Evolutionary conservation across 129 eudicot genomes (phyloP).

Genomic region (Sambucus nigra): DNA sequence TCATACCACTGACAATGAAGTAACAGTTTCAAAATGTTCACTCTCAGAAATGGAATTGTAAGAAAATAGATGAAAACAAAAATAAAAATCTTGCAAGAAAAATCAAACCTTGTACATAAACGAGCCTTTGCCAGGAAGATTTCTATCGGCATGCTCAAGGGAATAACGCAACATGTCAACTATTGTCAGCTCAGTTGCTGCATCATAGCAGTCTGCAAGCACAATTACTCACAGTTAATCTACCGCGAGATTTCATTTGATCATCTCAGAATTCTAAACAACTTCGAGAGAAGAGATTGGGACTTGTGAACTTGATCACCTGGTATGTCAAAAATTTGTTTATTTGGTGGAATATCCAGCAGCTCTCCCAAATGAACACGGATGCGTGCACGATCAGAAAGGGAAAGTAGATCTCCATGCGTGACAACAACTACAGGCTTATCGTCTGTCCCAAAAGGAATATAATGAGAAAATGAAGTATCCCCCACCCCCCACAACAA

Average conservation of each 20-base stretch:
- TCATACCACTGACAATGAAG: no score
- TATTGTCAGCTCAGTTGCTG: conserved; percentile 34
- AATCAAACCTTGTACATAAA: conserved; percentile 24
- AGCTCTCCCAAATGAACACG: conserved; percentile 60
- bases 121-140: conserved; percentile 43
- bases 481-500: no score
- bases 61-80: not conserved
- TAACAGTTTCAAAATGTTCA: no score
- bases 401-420: conserved; percentile 75
- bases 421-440: conserved; percentile 84
- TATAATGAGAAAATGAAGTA: conserved; percentile 1
- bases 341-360: conserved; percentile 54
- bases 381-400: conserved; percentile 49
- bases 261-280: not conserved
- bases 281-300: not conserved
- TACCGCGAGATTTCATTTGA: not conserved
- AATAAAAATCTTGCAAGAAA: not conserved
- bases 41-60: no score
- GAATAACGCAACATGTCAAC: conserved; percentile 54
- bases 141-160: conserved; percentile 83
- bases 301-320: conserved; percentile 27
- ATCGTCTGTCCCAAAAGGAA: conserved; percentile 46
- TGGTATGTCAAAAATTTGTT: conserved; percentile 77
- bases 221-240: not conserved
- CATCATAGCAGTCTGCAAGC: conserved; percentile 44